phyloP scores from a whole-genome alignment of 306 rosid species.

The Cucumis sativus region DNA sequence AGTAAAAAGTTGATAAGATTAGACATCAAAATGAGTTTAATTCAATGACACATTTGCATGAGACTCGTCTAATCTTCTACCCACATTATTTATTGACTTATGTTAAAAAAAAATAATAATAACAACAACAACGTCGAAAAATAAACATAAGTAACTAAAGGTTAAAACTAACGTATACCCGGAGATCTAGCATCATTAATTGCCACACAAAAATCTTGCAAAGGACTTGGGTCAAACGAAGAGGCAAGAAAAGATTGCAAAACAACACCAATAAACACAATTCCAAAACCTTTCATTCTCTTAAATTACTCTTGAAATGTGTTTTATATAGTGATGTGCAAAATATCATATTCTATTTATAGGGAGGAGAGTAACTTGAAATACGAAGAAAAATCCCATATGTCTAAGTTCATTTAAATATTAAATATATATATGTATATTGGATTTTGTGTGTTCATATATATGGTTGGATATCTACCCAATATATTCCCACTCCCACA shows the following conservation, averaged over 20 bases:
- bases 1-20: no score
- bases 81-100: no score
- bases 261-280: neutral
- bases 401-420: neutral
- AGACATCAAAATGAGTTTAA: no score
- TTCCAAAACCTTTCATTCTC: neutral
- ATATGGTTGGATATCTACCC: neutral
- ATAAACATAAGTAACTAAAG: neutral
- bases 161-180: neutral
- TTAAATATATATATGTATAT: neutral
- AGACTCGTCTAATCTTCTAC: no score
- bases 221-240: neutral
- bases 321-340: neutral
- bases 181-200: conserved; percentile 2
- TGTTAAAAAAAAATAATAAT: no score
- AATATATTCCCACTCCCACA: neutral
- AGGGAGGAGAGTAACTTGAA: neutral
- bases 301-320: neutral
- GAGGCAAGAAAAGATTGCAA: neutral
- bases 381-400: neutral
- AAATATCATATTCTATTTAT: neutral
- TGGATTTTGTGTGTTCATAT: neutral
- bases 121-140: no score
- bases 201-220: conserved; percentile 1
- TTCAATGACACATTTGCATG: no score